Percentiles rank a stretch among this genome's conserved stretches.
Conservation (phyloP, 257 asterid species). For the Buddleja alternifolia region DNA sequence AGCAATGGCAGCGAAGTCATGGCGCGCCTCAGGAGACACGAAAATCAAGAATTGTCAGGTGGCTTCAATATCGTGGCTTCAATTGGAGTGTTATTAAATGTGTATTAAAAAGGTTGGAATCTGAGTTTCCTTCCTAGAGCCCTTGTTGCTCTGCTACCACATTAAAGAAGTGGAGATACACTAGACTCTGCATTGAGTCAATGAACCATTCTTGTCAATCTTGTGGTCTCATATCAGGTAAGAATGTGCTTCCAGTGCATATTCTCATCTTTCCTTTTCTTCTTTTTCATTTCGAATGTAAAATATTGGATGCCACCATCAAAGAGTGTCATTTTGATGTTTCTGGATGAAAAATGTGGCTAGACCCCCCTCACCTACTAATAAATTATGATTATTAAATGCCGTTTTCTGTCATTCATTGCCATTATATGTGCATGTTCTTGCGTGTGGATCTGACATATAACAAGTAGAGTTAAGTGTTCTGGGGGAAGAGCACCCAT, state of each 20-base stretch:
- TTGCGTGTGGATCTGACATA: constrained; percentile 12
- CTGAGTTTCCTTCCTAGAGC: constrained; percentile 47
- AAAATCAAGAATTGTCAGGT: constrained; percentile 70
- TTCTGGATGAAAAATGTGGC: constrained; percentile 34
- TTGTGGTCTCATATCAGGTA: background rate
- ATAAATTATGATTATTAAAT: constrained; percentile 1
- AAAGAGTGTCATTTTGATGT: constrained; percentile 9
- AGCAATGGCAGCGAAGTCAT: constrained; percentile 79
- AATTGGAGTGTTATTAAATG: constrained; percentile 55
- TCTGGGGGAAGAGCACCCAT: background rate
- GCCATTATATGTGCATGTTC: constrained; percentile 27
- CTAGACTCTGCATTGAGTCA: background rate
- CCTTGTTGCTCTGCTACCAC: constrained; percentile 11
- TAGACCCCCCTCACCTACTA: constrained; percentile 21
- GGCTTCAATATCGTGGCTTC: constrained; percentile 99
- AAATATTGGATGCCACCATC: background rate
- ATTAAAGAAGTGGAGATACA: constrained; percentile 4
- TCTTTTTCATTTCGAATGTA: background rate
- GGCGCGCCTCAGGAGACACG: constrained; percentile 58
- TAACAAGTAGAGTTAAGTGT: constrained; percentile 5
- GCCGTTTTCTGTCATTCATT: constrained; percentile 13
- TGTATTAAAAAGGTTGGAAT: constrained; percentile 64
- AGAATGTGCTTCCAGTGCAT: background rate
- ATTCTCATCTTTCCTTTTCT: no score
- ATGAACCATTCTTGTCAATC: background rate